These are phyloP conservation scores for Warburgia ugandensis DNA, from an alignment of 164 flowering plant species.

Conservation along the genomic window DNA sequence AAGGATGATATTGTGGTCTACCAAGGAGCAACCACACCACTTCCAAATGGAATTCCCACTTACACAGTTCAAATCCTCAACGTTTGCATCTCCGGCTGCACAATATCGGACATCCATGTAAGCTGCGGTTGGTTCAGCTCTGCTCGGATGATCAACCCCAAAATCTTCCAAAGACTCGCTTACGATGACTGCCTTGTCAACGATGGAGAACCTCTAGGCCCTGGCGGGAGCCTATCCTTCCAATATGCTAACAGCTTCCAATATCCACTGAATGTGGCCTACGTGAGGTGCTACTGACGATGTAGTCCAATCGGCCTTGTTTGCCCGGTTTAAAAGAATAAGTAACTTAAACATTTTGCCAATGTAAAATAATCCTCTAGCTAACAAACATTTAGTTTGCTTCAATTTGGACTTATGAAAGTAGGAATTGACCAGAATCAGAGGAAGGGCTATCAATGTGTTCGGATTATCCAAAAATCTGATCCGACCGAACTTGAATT, in stretches of 20 bases:
- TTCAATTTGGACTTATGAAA: too few species aligned
- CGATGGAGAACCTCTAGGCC: conserved; percentile 31
- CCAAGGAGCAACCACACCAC: conserved; percentile 46
- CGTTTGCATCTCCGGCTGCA: conserved; percentile 26
- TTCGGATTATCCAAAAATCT: too few species aligned
- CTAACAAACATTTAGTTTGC: too few species aligned
- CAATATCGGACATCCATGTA: conserved; percentile 44
- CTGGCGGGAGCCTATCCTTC: conserved; percentile 40
- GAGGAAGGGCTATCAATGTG: too few species aligned
- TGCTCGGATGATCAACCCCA: conserved; percentile 39
- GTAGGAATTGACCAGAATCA: too few species aligned
- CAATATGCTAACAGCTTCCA: conserved; percentile 45
- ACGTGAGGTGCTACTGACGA: conserved; percentile 31
- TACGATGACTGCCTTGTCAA: conserved; percentile 52
- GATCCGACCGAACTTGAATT: too few species aligned
- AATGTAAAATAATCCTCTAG: too few species aligned
- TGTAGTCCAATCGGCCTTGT: too few species aligned
- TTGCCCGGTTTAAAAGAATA: too few species aligned
- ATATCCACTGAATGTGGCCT: conserved; percentile 39
- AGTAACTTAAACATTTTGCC: too few species aligned
- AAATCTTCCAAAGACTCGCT: conserved; percentile 28
- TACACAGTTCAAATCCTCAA: conserved; percentile 53
- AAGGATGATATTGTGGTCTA: conserved; percentile 33
- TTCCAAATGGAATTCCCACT: conserved; percentile 64
- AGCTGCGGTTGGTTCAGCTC: conserved; percentile 68